phyloP scores from a whole-genome alignment of 2,329 filamentous ascomycete species.

The Teratosphaeria epicoccoides region DNA sequence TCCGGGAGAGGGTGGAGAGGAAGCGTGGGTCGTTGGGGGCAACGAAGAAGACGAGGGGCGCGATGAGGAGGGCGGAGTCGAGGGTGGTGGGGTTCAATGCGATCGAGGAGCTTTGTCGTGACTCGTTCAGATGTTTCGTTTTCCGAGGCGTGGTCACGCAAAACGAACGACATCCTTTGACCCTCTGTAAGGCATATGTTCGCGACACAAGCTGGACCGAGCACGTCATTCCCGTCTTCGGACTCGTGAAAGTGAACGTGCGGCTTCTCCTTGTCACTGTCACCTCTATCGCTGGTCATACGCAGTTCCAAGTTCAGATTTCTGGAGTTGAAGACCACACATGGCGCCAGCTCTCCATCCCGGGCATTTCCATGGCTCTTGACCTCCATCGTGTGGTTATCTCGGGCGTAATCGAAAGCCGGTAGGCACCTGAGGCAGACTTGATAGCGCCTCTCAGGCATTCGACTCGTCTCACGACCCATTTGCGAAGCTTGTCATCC shows the following conservation, averaged over 20 bases:
- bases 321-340: background rate
- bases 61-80: conserved; percentile 65
- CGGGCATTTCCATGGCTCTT: background rate
- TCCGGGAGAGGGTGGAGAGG: conserved; percentile 58
- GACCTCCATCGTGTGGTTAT: background rate
- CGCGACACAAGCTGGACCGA: background rate
- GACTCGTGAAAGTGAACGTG: background rate
- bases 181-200: background rate
- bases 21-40: conserved; percentile 68
- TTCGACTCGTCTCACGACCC: background rate
- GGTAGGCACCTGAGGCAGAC: background rate
- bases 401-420: background rate
- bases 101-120: background rate
- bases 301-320: background rate
- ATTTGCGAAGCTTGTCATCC: background rate
- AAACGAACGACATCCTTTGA: background rate
- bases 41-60: conserved; percentile 70
- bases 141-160: background rate
- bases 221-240: background rate
- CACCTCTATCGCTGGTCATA: background rate
- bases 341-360: background rate
- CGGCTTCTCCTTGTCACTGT: background rate
- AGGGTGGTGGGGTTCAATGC: conserved; percentile 45
- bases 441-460: background rate
- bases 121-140: background rate